Base-by-base conservation (phyloP, 371 early-diverging fungal species). In the Mucor piriformis region DNA sequence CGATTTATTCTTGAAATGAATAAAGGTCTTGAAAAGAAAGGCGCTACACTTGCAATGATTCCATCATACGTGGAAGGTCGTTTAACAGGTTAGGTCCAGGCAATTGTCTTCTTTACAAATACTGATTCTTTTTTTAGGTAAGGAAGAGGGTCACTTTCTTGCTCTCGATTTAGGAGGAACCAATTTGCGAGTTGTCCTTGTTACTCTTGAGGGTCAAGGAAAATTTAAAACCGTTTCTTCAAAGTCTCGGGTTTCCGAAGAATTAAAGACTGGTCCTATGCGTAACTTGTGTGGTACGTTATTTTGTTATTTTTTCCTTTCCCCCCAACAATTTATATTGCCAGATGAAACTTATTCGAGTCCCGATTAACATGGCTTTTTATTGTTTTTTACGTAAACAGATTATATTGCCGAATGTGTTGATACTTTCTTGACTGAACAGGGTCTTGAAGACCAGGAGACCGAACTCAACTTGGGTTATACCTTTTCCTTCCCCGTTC, bases 101-200 rank as follows among this genome's bases (percentile, higher is more conserved):
- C 1, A 35, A 27, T 53, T 15, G 25, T 25, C 40, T 27, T 13
- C 27, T 18, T 6, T 15, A n/a, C 3, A 1, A 24, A 33, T 12
- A 49, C 29, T n/a, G 25, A 5, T 16, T 54, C 1, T 16, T 34
- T 32, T 33, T 18, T 49, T 18, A 69, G 59, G 57, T 15, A 57
- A 84, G 64, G 97, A 96, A 74, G 81, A 78, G 25, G 97, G 96
- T 34, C 74, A 86, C 27, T 95, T 83, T 70, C 81, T 98, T 43
- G 95, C 96, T 13, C 81, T 98, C 56, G 98, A 98, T 67, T 79
- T 98, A 40, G 98, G 97, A 53, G 98, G 97, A 33, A 93, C 96
- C 57, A 94, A 97, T 70, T 83, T 97, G 57, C 88, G 98, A 12
- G 93, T 97, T 1, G 94, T 93, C 48, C 81, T 89, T 59, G 92